Conservation (phyloP, 2,329 filamentous ascomycete species). For the Exophiala sp. region DNA sequence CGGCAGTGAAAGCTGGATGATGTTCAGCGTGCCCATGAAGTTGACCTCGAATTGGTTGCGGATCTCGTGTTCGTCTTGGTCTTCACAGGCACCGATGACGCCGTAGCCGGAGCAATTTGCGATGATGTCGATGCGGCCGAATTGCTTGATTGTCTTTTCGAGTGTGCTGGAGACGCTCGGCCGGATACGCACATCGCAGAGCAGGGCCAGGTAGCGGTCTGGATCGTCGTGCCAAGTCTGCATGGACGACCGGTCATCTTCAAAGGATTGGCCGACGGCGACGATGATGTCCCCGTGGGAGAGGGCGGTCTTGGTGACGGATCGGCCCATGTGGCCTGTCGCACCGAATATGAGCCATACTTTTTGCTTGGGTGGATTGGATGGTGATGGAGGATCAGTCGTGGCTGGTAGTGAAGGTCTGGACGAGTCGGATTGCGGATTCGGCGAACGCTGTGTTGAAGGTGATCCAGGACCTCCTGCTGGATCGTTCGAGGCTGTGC, state of each 20-base stretch:
- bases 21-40: conserved; percentile 91
- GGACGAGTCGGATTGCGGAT: conserved; percentile 24
- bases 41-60: conserved; percentile 97
- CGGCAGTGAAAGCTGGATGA: conserved; percentile 82
- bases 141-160: conserved; percentile 66
- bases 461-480: conserved; percentile 2
- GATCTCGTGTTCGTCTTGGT: conserved; percentile 92
- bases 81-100: conserved; percentile 91
- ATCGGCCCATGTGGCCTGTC: conserved; percentile 94
- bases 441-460: conserved; percentile 4
- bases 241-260: conserved; percentile 72
- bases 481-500: conserved; percentile 3
- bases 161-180: conserved; percentile 73
- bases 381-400: conserved; percentile 75
- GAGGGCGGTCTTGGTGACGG: conserved; percentile 77
- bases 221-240: conserved; percentile 58
- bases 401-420: conserved; percentile 69
- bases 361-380: conserved; percentile 67
- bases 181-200: conserved; percentile 84
- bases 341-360: conserved; percentile 95
- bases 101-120: conserved; percentile 94
- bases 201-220: conserved; percentile 63
- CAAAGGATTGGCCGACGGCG: conserved; percentile 78
- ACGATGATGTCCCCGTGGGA: conserved; percentile 77
- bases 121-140: conserved; percentile 81